phyloP scores from a whole-genome alignment of 208 protist species.

The Polymyxa betae region DNA sequence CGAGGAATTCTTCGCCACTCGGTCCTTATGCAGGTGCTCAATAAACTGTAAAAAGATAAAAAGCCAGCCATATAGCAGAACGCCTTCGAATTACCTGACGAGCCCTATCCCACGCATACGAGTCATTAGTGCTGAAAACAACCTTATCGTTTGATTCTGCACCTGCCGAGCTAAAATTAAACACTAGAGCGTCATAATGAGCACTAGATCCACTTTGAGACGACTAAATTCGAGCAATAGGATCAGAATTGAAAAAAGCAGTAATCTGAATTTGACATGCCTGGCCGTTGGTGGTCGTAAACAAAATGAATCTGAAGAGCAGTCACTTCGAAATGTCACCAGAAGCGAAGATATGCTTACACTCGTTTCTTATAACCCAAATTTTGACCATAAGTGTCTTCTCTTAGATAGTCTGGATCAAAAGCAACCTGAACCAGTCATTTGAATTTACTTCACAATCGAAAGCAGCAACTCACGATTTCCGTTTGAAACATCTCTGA shows the following conservation, averaged over 20 bases:
- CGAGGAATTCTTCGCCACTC: slow-evolving; percentile 3
- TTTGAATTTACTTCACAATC: slow-evolving; percentile 69
- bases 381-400: slow-evolving; percentile 32
- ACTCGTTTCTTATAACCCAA: not conserved
- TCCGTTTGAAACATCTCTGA: slow-evolving; percentile 81
- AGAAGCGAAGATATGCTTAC: not conserved
- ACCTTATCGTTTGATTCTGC: slow-evolving; percentile 19
- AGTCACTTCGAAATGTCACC: not conserved
- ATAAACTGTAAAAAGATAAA: not conserved
- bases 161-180: not conserved
- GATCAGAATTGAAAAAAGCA: too few species aligned
- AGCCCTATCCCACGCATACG: slow-evolving; percentile 10
- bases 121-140: slow-evolving; percentile 7
- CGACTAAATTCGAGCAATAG: too few species aligned
- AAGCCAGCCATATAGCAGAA: not conserved
- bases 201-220: not conserved
- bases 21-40: not conserved
- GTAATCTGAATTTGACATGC: too few species aligned
- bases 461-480: slow-evolving; percentile 83
- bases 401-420: slow-evolving; percentile 34
- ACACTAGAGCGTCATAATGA: slow-evolving; percentile 38
- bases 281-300: not conserved
- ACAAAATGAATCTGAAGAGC: not conserved
- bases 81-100: not conserved
- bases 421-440: not conserved